Percentiles rank a stretch among this genome's conserved stretches.
phyloP scores from a whole-genome alignment of 2,329 filamentous ascomycete species.

The Ascochyta pisi region DNA sequence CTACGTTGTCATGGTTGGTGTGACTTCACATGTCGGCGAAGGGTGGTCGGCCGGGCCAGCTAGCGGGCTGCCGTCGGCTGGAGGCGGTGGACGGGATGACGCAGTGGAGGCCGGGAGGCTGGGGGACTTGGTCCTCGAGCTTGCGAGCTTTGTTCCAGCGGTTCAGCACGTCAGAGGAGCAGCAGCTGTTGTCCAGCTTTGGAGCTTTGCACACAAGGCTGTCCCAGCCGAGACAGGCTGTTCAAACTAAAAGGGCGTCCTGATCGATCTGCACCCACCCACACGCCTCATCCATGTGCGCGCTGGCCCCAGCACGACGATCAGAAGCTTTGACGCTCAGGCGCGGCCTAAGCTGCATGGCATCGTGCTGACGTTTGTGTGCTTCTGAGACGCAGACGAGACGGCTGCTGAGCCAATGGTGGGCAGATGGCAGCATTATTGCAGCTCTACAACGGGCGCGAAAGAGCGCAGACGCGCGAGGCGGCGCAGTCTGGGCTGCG shows the following conservation, averaged over 20 bases:
- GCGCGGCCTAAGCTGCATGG: slow-evolving; percentile 28
- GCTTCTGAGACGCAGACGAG: slow-evolving; percentile 43
- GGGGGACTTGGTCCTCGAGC: background rate
- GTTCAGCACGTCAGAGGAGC: slow-evolving; percentile 1
- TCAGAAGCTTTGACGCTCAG: slow-evolving; percentile 36
- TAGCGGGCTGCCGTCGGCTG: slow-evolving; percentile 15
- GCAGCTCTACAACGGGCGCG: slow-evolving; percentile 21
- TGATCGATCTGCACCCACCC: slow-evolving; percentile 33
- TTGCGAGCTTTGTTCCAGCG: background rate
- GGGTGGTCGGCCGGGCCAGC: slow-evolving; percentile 6
- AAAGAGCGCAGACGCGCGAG: slow-evolving; percentile 24
- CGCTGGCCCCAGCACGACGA: slow-evolving; percentile 34
- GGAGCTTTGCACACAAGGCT: background rate
- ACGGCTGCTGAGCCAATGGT: slow-evolving; percentile 39
- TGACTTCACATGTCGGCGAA: slow-evolving; percentile 13
- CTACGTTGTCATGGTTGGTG: slow-evolving; percentile 18
- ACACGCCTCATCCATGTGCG: slow-evolving; percentile 20
- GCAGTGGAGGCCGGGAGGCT: slow-evolving; percentile 5
- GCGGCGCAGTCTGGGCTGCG: slow-evolving; percentile 9
- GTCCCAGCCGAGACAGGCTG: slow-evolving; percentile 3
- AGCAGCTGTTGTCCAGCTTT: background rate
- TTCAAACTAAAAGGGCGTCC: slow-evolving; percentile 1
- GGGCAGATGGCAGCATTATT: slow-evolving; percentile 1
- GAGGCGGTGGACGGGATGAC: slow-evolving; percentile 15
- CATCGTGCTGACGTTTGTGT: slow-evolving; percentile 35